Base-by-base conservation (phyloP, 108 stramenopile species). In the Cylindrotheca closterium region DNA sequence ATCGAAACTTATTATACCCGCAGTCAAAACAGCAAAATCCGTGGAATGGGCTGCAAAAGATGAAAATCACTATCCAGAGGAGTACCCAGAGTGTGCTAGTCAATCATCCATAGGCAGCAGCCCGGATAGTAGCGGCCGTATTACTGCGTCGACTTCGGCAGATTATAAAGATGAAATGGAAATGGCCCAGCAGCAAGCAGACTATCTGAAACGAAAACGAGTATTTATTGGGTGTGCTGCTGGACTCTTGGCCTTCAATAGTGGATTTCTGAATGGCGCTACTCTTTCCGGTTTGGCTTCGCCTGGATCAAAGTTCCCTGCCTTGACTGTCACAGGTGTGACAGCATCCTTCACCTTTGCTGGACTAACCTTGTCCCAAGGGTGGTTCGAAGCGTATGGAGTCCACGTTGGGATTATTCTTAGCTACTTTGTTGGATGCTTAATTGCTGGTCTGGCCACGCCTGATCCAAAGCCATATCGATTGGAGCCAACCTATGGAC, bases 401-500 rank as follows among this genome's bases (percentile, higher is more conserved):
- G 68, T 77, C 27, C 50, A 67, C 24, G 1, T 60, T 19, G 45
- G 48, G 0, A 29, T 73, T 19, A 65, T 82, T 19, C 33, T 74
- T 0, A 71, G 64, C 7, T 82, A 72, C 61, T 64, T 76, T 24
- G 28, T 30, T 21, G 81, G 81, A 0, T 27, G 69, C 0, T 56
- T 63, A 0, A 56, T 82, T 24, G 45, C 74, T 0, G 68, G 74
- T 3, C 34, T 75, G 4, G 51, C 79, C 34, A 76, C 65, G 19
- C 74, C 78, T 17, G 1, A 66, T 18, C 57, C 78, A 12, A 72
- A 71, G 4, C 78, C 78, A 0, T 71, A 70, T 58, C 65, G 46
- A 45, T 60, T 79, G 31, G 78, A 62, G 31, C 74, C 77, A 4
- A 54, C 50, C n/a, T 75, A 71, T 71, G 77, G 77, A 29, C 77